phyloP scores from a whole-genome alignment of 73 alveolate species.

The Diophrys appendiculata region DNA sequence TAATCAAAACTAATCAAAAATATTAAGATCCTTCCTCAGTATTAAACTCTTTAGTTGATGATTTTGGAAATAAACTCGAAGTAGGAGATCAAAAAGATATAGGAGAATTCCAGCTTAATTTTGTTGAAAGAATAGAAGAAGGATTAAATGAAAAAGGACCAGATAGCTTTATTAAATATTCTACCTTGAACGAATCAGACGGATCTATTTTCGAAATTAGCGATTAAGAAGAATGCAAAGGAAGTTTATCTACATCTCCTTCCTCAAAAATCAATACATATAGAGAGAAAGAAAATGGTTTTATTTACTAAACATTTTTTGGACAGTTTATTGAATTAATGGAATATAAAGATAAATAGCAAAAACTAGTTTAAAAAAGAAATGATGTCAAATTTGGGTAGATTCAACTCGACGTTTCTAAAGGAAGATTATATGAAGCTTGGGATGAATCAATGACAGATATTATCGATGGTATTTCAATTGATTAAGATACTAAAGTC shows the following conservation, averaged over 20 bases:
- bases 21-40: slow-evolving; percentile 79
- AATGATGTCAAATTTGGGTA: slow-evolving; percentile 50
- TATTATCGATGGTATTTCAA: not conserved
- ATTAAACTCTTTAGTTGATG: slow-evolving; percentile 67
- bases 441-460: slow-evolving; percentile 54
- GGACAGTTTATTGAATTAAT: slow-evolving; percentile 4
- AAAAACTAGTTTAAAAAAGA: not conserved
- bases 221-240: not conserved
- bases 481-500: slow-evolving; percentile 38
- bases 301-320: not conserved
- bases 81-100: slow-evolving; percentile 87
- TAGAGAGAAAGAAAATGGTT: not conserved
- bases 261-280: not conserved
- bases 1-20: slow-evolving; percentile 68
- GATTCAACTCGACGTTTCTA: slow-evolving; percentile 55
- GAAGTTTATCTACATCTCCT: not conserved
- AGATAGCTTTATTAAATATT: not conserved
- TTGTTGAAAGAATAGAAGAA: slow-evolving; percentile 76
- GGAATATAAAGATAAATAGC: not conserved
- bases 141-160: slow-evolving; percentile 60
- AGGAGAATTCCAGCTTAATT: slow-evolving; percentile 81
- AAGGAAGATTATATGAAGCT: slow-evolving; percentile 68
- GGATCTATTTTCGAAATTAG: not conserved
- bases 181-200: too few relatives aligned
- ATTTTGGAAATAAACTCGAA: slow-evolving; percentile 66